Evolutionary conservation across 352 stramenopile species (phyloP).

Genomic region (Phytophthora tentaculata): DNA sequence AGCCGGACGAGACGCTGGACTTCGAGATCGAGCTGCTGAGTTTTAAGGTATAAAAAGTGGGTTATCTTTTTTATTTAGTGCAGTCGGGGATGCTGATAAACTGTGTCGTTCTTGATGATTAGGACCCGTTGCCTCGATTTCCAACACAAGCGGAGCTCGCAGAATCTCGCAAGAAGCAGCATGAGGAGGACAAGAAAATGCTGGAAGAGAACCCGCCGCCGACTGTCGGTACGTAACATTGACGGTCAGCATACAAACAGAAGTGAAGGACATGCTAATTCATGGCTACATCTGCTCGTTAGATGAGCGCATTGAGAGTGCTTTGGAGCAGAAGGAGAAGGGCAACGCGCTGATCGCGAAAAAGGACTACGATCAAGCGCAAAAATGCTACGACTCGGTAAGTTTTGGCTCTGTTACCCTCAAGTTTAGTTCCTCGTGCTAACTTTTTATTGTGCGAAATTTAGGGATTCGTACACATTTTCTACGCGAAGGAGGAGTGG

Average conservation of each 20-base stretch:
- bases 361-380: conserved; percentile 77
- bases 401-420: too few relatives aligned
- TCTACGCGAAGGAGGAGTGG: conserved; percentile 88
- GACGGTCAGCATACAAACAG: too few relatives aligned
- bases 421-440: too few relatives aligned
- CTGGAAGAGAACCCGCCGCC: conserved; percentile 84
- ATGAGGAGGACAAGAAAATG: conserved; percentile 87
- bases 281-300: too few relatives aligned
- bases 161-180: conserved; percentile 81
- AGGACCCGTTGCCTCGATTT: conserved; percentile 85
- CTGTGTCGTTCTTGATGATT: not conserved
- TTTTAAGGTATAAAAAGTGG: too few relatives aligned
- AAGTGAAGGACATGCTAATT: too few relatives aligned
- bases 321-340: conserved; percentile 82
- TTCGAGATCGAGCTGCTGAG: conserved; percentile 87
- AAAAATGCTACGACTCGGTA: conserved; percentile 90
- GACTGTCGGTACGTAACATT: conserved; percentile 60
- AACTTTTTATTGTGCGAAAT: not conserved
- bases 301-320: conserved; percentile 77
- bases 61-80: too few relatives aligned
- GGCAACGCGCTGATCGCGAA: conserved; percentile 70
- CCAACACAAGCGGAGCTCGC: conserved; percentile 83
- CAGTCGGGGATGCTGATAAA: too few relatives aligned
- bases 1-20: conserved; percentile 85
- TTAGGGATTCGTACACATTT: conserved; percentile 89